phyloP scores from a whole-genome alignment of 371 early-diverging fungal species.

The Catenaria anguillulae region DNA sequence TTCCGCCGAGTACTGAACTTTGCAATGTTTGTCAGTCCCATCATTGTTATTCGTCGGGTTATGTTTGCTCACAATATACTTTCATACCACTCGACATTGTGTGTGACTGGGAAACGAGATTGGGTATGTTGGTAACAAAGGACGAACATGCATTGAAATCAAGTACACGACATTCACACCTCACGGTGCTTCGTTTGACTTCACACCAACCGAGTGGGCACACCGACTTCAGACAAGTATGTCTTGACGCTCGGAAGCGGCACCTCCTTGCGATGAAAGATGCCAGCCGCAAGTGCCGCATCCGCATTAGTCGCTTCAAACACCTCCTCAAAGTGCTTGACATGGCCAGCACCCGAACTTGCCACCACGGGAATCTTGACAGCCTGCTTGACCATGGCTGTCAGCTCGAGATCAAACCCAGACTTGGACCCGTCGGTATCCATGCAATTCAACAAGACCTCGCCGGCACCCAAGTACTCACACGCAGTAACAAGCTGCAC shows the following conservation, averaged over 20 bases:
- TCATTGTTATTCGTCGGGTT: too few species aligned
- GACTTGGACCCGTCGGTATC: constrained; percentile 94
- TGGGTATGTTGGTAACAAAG: too few species aligned
- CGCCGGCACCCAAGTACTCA: constrained; percentile 85
- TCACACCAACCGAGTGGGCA: background rate
- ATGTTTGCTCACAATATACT: too few species aligned
- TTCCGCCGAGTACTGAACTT: background rate
- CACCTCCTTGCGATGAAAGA: constrained; percentile 89
- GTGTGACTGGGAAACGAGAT: too few species aligned
- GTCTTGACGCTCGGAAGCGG: constrained; percentile 70
- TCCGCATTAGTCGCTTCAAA: constrained; percentile 72
- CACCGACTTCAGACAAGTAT: constrained; percentile 23
- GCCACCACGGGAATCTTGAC: constrained; percentile 92
- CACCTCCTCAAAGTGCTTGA: constrained; percentile 72
- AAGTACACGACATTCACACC: too few species aligned
- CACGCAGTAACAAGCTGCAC: constrained; percentile 72
- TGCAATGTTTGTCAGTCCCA: background rate
- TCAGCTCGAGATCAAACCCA: constrained; percentile 79
- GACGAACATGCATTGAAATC: too few species aligned
- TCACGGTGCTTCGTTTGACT: too few species aligned
- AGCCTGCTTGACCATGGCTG: constrained; percentile 52
- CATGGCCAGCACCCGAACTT: constrained; percentile 77
- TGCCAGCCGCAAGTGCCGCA: constrained; percentile 92
- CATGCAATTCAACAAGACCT: constrained; percentile 90
- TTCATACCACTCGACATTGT: too few species aligned